phyloP scores from a whole-genome alignment of 306 rosid species.

The Ormosia semicastrata region DNA sequence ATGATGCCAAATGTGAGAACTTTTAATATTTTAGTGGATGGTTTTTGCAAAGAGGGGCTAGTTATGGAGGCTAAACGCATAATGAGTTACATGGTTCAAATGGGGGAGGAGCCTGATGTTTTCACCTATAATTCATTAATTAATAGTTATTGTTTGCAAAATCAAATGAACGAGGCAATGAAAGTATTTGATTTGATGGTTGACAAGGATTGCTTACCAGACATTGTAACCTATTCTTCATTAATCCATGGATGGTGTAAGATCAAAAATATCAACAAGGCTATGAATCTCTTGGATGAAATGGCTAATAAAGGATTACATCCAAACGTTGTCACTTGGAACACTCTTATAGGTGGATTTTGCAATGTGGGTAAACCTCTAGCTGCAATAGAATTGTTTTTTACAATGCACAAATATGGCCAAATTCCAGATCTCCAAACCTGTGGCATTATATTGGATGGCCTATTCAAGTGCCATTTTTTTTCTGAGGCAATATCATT shows the following conservation, averaged over 20 bases:
- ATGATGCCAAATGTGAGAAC: background rate
- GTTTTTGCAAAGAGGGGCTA: conserved; percentile 7
- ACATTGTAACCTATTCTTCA: background rate
- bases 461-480: background rate
- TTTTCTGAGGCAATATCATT: conserved; percentile 6
- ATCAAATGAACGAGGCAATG: conserved; percentile 14
- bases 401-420: conserved; percentile 11
- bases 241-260: background rate
- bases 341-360: background rate
- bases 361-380: background rate
- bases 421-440: background rate
- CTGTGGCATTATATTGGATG: background rate
- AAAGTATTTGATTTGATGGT: background rate
- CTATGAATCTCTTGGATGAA: background rate
- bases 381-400: conserved; percentile 3
- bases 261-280: background rate
- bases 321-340: background rate
- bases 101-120: conserved; percentile 13
- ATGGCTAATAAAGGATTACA: background rate
- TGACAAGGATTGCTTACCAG: background rate
- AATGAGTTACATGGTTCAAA: background rate
- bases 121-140: conserved; percentile 23
- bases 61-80: background rate
- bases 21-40: background rate
- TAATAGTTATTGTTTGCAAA: background rate